Evolutionary conservation across 2,329 filamentous ascomycete genomes (phyloP), one percentile per base, ranked within the genome.

Genomic region (Drechslerella coelobrocha): DNA sequence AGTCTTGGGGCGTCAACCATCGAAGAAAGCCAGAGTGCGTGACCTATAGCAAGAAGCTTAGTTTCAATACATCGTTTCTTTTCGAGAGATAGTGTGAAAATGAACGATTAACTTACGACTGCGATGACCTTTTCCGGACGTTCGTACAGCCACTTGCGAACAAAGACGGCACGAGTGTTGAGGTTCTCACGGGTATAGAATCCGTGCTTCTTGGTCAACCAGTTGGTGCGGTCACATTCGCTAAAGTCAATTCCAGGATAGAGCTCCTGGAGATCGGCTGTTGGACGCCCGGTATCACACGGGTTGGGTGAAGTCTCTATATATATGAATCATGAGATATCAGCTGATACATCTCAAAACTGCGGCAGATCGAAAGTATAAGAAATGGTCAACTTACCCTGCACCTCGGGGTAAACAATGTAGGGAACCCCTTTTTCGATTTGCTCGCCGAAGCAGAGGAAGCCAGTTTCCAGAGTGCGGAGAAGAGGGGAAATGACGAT

Each of bases 171-270:
- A 31, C 66, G 66, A 21, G 60, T 12, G 2, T 34, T 41, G 31
- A 71, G 66, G 27, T 71, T 63, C 7, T 54, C 51, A 43, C 66
- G 66, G 34, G 66, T 63, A 41, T 71, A 71, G 23, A 71, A 71
- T 2, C 66, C 66, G 26, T 71, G 66, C 23, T 45, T 54, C 21
- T 71, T 71, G 19, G 43, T 34, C 9, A 71, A 12, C 66, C 66
- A 71, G 31, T 71, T 62, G 10, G 60, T 61, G 6, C 59, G 59
- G 12, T 63, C 66, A 14, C 66, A 71, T 19, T 71, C 41, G 17
- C 48, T 51, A 23, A 71, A 71, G 14, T 71, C 53, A 24, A 71
- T 17, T 3, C n/a, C 6, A 0, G 66, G 66, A 23, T 63, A 71
- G 0, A 43, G 3, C 27, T 26, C 17, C 12, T 63, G 24, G 12